Evolutionary conservation across 176 grass and related monocot genomes (phyloP).

Genomic region (Calamus simplicifolius): DNA sequence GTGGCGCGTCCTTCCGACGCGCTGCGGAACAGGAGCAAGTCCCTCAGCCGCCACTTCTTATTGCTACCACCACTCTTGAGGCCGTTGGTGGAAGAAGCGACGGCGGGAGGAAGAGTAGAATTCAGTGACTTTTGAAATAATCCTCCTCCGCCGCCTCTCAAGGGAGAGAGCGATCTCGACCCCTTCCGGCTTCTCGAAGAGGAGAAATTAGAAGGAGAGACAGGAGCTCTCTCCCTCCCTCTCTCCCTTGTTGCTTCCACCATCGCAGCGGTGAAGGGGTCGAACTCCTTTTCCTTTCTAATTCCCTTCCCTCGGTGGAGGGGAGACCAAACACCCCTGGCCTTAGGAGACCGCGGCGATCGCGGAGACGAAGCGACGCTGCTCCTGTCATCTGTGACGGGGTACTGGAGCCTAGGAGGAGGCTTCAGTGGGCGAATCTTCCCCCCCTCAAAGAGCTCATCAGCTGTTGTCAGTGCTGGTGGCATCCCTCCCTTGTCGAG

Average conservation of each 20-base stretch:
- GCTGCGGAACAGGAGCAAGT: slow-evolving; percentile 20
- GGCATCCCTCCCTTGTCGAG: slow-evolving; percentile 29
- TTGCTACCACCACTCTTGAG: background rate
- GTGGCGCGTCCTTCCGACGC: slow-evolving; percentile 17
- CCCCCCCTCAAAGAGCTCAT: slow-evolving; percentile 75
- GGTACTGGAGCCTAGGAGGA: slow-evolving; percentile 44
- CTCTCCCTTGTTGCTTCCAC: slow-evolving; percentile 41
- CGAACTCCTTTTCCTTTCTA: slow-evolving; percentile 23
- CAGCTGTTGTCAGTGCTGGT: slow-evolving; percentile 33
- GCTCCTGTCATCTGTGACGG: slow-evolving; percentile 24
- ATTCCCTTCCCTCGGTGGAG: slow-evolving; percentile 18
- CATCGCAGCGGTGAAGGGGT: slow-evolving; percentile 73
- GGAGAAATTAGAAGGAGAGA: background rate
- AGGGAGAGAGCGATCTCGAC: slow-evolving; percentile 13
- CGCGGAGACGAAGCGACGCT: slow-evolving; percentile 55
- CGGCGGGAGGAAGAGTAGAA: background rate
- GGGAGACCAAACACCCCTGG: slow-evolving; percentile 42
- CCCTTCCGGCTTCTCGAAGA: slow-evolving; percentile 11
- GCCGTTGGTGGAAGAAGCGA: background rate
- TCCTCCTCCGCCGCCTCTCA: background rate
- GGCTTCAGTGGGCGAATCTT: slow-evolving; percentile 66
- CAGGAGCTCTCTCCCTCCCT: slow-evolving; percentile 1
- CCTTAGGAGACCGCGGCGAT: slow-evolving; percentile 16
- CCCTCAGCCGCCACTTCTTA: slow-evolving; percentile 16
- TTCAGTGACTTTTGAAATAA: background rate